Evolutionary conservation across 352 stramenopile genomes (phyloP).

Genomic region (Globisporangium abappressorium): DNA sequence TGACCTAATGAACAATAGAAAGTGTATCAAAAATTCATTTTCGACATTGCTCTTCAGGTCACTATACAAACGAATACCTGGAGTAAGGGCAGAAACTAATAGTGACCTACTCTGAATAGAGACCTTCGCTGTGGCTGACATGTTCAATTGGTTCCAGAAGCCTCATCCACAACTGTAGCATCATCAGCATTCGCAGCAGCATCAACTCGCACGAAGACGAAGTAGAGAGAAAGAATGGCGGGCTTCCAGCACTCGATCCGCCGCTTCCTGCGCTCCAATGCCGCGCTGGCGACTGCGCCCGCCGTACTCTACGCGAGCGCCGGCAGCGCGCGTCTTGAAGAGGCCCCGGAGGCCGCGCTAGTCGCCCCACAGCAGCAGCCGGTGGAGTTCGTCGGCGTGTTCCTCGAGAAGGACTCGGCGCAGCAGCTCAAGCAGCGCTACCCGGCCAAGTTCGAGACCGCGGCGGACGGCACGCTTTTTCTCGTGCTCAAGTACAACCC

Average conservation of each 20-base stretch:
- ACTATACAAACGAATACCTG: too few relatives aligned
- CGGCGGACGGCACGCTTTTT: slow-evolving; percentile 40
- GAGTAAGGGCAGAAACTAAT: too few relatives aligned
- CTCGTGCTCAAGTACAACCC: slow-evolving; percentile 81
- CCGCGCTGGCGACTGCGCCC: slow-evolving; percentile 14
- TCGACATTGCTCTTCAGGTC: too few relatives aligned
- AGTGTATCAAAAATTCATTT: too few relatives aligned
- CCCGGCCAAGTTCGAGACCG: slow-evolving; percentile 44
- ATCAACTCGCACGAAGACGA: not conserved
- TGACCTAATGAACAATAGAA: too few relatives aligned
- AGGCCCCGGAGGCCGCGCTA: not conserved
- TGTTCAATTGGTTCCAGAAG: not conserved
- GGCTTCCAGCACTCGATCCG: slow-evolving; percentile 16
- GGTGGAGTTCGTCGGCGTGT: slow-evolving; percentile 77
- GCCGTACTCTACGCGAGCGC: slow-evolving; percentile 19
- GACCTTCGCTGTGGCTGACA: too few relatives aligned
- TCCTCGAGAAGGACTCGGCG: slow-evolving; percentile 57
- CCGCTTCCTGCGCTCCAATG: slow-evolving; percentile 18
- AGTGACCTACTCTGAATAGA: too few relatives aligned
- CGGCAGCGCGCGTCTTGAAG: slow-evolving; percentile 28
- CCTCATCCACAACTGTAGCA: not conserved
- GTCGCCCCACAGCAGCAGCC: slow-evolving; percentile 14
- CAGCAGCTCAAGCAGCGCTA: slow-evolving; percentile 48
- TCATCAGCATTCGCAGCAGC: not conserved
- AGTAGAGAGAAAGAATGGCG: not conserved